Conservation (phyloP, 208 protist genomes). For the Porcisia deanei region DNA sequence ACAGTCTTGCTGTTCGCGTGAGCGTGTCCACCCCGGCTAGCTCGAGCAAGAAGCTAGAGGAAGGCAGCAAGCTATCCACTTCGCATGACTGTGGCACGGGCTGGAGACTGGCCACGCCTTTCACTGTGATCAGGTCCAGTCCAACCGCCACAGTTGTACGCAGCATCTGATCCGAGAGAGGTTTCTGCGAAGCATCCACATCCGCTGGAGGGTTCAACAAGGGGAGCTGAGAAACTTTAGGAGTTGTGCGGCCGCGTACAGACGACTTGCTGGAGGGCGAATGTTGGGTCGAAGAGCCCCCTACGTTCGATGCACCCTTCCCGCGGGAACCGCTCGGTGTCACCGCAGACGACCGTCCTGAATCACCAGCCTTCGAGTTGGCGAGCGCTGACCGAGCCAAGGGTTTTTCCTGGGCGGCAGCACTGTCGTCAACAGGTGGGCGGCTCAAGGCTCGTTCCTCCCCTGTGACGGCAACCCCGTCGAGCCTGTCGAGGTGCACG, state of each 20-base stretch:
- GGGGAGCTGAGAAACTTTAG: background rate
- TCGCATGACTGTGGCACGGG: conserved; percentile 29
- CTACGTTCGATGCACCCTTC: background rate
- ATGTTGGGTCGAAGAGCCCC: background rate
- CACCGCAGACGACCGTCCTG: background rate
- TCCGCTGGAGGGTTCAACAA: background rate
- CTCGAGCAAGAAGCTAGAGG: conserved; percentile 18
- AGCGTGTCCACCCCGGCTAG: conserved; percentile 15
- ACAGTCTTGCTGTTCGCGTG: background rate
- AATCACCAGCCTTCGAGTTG: background rate
- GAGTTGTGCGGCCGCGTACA: background rate
- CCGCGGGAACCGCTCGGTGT: background rate
- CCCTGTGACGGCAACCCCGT: conserved; percentile 43
- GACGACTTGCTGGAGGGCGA: background rate
- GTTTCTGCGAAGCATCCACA: background rate
- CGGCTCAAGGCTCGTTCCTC: conserved; percentile 40
- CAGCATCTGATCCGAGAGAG: conserved; percentile 18
- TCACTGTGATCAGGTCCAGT: conserved; percentile 42
- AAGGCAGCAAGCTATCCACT: conserved; percentile 28
- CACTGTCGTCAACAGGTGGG: background rate
- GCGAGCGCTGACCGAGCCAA: background rate
- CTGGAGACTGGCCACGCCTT: conserved; percentile 38
- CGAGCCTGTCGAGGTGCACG: conserved; percentile 55
- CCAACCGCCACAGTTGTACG: conserved; percentile 35
- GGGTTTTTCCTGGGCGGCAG: background rate